phyloP scores from a whole-genome alignment of 805 yeast species.

The Myxozyma neglecta region DNA sequence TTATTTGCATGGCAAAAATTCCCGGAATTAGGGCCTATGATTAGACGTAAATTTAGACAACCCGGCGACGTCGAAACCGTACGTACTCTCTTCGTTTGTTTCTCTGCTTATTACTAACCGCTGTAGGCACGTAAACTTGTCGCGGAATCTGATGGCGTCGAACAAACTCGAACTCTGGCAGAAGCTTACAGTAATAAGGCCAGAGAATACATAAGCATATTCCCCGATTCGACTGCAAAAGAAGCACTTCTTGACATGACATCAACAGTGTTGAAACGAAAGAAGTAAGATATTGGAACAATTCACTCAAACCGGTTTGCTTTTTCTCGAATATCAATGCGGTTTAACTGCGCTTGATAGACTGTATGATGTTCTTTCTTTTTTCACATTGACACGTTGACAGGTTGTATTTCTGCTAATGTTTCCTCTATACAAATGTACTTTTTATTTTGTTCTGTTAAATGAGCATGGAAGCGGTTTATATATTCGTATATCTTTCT shows the following conservation, averaged over 20 bases:
- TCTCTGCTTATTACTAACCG: not conserved
- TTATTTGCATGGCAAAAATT: constrained; percentile 88
- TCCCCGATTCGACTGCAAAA: constrained; percentile 89
- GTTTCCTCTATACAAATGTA: not conserved
- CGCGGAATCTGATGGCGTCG: constrained; percentile 67
- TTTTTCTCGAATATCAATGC: not conserved
- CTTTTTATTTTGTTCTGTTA: not conserved
- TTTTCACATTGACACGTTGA: not conserved
- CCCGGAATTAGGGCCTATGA: constrained; percentile 80
- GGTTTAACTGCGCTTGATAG: not conserved
- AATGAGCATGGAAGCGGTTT: not conserved
- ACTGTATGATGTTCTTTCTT: not conserved
- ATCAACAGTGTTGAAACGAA: constrained; percentile 77
- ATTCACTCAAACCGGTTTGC: not conserved
- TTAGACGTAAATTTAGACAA: constrained; percentile 74
- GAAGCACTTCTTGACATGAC: constrained; percentile 85
- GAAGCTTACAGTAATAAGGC: constrained; percentile 76
- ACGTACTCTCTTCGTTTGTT: not conserved
- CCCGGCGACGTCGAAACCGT: constrained; percentile 77
- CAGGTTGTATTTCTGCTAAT: not conserved
- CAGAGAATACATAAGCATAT: constrained; percentile 56
- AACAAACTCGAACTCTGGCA: constrained; percentile 73
- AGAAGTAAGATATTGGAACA: constrained; percentile 48
- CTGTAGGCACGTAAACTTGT: constrained; percentile 69
- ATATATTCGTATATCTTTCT: no score